Conservation (phyloP, 805 yeast species). For the Lipomyces anomalus region DNA sequence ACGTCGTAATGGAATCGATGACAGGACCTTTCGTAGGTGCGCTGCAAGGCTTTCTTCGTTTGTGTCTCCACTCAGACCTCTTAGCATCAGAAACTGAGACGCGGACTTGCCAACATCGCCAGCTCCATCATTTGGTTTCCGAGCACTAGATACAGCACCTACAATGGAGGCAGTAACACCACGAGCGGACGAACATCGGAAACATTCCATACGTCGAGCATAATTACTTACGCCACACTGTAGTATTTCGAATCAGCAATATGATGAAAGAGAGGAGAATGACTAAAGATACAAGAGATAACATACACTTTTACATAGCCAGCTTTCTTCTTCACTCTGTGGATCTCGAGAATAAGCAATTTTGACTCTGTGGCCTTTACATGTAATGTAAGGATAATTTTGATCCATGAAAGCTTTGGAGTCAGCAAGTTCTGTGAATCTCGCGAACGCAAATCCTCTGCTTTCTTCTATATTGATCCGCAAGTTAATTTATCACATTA, state of each 20-base stretch:
- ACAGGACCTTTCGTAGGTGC: not conserved
- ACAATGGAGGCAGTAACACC: slow-evolving; percentile 1
- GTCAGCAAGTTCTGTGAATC: slow-evolving; percentile 5
- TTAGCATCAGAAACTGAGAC: slow-evolving; percentile 19
- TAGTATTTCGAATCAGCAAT: not conserved
- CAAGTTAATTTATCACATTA: no score
- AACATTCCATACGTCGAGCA: slow-evolving; percentile 12
- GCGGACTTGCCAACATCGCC: slow-evolving; percentile 10
- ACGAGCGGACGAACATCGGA: slow-evolving; percentile 7
- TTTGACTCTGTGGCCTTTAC: not conserved
- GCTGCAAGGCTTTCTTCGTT: slow-evolving; percentile 8
- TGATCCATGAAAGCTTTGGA: slow-evolving; percentile 8
- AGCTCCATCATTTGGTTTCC: slow-evolving; percentile 11
- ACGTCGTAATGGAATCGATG: slow-evolving; percentile 5
- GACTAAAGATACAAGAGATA: not conserved
- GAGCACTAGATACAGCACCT: not conserved
- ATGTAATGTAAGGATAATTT: slow-evolving; percentile 3
- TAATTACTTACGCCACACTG: slow-evolving; percentile 13
- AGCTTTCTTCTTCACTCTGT: slow-evolving; percentile 4
- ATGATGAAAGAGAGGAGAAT: not conserved
- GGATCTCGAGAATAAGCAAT: slow-evolving; percentile 6
- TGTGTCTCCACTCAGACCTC: slow-evolving; percentile 3
- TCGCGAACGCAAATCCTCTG: slow-evolving; percentile 14
- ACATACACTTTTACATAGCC: slow-evolving; percentile 11
- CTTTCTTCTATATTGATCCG: slow-evolving; percentile 6